Evolutionary conservation across 129 eudicot genomes (phyloP), one percentile per base, ranked within the genome.

Genomic region (Gnaphalium uliginosum): DNA sequence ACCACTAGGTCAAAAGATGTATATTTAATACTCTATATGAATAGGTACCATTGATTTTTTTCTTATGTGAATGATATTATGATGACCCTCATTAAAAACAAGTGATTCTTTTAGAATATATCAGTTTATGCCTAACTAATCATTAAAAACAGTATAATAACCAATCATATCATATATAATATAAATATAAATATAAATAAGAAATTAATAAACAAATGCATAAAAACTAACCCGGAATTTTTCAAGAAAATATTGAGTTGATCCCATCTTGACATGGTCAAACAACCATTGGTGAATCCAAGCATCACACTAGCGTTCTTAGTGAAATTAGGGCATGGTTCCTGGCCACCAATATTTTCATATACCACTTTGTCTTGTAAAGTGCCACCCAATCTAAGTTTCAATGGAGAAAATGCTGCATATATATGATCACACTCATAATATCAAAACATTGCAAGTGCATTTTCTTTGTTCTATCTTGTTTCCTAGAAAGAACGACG

Each of bases 201-300:
- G 2, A 7, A 35, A 35, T 35, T 8, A 35, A 8, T 35, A 1
- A 35, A 35, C 10, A 35, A 35, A 8, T 35, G 30, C 26, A 21
- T 11, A 46, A 56, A 63, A 61, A 73, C 33, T 17, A 80, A 90
- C 96, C 95, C 95, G 1, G 85, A 84, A 65, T 86, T 6, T 58
- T 79, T 78, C 69, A 91, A 86, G 26, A 91, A 84, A 0, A 66
- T 35, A 72, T 86, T 81, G 64, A 91, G 71, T 27, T 74, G 41
- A 76, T 91, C 97, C 97, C 97, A 91, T 86, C 94, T 91, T 3
- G 86, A 54, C 95, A 88, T 88, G 15, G 53, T 50, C 23, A 91
- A 82, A 68, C 92, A 91, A 23, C 97, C 97, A 14, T 41, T 17
- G 51, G 81, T 78, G 67, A 91, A 88, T 17, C 95, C 92, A 79